phyloP scores from a whole-genome alignment of 1,139 yeast genomes.

The Magnusiomyces ingens region DNA sequence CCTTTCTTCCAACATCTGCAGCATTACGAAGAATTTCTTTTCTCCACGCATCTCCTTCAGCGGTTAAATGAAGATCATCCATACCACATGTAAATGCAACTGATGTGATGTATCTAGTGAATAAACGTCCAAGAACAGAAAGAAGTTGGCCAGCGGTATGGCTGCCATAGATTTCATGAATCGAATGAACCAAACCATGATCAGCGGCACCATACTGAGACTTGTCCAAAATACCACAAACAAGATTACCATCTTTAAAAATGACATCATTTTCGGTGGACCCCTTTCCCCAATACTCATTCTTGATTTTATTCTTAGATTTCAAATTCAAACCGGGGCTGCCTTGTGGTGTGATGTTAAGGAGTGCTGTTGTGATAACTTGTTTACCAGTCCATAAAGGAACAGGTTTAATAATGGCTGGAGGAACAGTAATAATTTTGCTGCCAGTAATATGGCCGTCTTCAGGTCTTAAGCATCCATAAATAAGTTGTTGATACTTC shows the following conservation, averaged over 20 bases:
- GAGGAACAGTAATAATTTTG: slow-evolving; percentile 76
- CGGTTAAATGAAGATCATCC: slow-evolving; percentile 94
- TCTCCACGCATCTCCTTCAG: slow-evolving; percentile 88
- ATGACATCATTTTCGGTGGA: slow-evolving; percentile 82
- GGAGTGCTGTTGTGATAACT: slow-evolving; percentile 75
- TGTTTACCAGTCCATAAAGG: slow-evolving; percentile 99
- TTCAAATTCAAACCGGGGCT: slow-evolving; percentile 86
- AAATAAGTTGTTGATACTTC: slow-evolving; percentile 85
- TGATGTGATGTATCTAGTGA: slow-evolving; percentile 87
- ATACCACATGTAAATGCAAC: slow-evolving; percentile 98
- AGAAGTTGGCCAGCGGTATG: slow-evolving; percentile 82
- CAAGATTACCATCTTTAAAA: slow-evolving; percentile 76
- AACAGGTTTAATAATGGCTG: slow-evolving; percentile 78
- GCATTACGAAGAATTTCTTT: slow-evolving; percentile 69
- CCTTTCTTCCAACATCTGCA: slow-evolving; percentile 76
- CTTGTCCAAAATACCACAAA: slow-evolving; percentile 92
- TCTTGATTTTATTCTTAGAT: slow-evolving; percentile 83
- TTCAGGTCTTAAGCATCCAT: slow-evolving; percentile 94
- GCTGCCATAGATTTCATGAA: slow-evolving; percentile 94
- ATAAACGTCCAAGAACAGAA: slow-evolving; percentile 85
- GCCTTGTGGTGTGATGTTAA: slow-evolving; percentile 77
- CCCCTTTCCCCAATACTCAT: slow-evolving; percentile 87
- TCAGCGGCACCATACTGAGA: slow-evolving; percentile 98
- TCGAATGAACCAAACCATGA: slow-evolving; percentile 92
- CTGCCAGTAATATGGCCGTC: slow-evolving; percentile 83